A percentile compares a stretch with the other conserved stretches of the same genome.
These are phyloP conservation scores for Papiliotrema flavescens DNA, from an alignment of 1,284 basidiomycete species.

Conservation along the genomic window DNA sequence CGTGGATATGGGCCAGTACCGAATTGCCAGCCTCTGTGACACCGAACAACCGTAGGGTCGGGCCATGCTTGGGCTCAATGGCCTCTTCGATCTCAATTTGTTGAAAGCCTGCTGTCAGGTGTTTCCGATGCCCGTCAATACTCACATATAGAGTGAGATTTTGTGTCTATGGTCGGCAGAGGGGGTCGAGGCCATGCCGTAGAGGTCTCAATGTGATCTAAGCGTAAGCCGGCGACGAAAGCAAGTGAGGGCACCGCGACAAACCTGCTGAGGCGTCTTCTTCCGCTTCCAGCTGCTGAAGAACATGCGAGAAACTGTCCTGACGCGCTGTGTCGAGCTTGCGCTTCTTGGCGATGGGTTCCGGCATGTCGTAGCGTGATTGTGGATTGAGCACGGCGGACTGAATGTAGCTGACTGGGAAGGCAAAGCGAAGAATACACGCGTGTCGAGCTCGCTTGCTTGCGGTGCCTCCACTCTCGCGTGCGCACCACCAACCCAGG, in stretches of 20 bases:
- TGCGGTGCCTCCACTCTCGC: neutral
- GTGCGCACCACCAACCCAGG: too few species aligned
- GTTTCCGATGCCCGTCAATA: neutral
- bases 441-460: neutral
- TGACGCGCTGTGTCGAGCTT: slow-evolving; percentile 30
- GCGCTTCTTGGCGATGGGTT: slow-evolving; percentile 36
- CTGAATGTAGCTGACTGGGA: too few species aligned
- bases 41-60: slow-evolving; percentile 74
- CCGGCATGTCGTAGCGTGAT: neutral
- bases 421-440: neutral
- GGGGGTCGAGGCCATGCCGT: slow-evolving; percentile 72
- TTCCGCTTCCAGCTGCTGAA: slow-evolving; percentile 70
- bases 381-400: too few species aligned
- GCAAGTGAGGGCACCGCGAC: neutral
- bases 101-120: slow-evolving; percentile 62
- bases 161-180: slow-evolving; percentile 58
- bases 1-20: slow-evolving; percentile 72
- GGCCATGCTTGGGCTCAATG: slow-evolving; percentile 55
- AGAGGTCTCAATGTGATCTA: slow-evolving; percentile 49
- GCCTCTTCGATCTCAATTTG: slow-evolving; percentile 87
- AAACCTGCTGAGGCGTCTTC: slow-evolving; percentile 51
- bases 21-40: slow-evolving; percentile 85
- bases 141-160: slow-evolving; percentile 62
- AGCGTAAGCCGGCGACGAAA: neutral
- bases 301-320: slow-evolving; percentile 69